Percentiles rank a stretch among this genome's conserved stretches.
phyloP scores from a whole-genome alignment of 306 rosid genomes.

The Rosa multiflora region DNA sequence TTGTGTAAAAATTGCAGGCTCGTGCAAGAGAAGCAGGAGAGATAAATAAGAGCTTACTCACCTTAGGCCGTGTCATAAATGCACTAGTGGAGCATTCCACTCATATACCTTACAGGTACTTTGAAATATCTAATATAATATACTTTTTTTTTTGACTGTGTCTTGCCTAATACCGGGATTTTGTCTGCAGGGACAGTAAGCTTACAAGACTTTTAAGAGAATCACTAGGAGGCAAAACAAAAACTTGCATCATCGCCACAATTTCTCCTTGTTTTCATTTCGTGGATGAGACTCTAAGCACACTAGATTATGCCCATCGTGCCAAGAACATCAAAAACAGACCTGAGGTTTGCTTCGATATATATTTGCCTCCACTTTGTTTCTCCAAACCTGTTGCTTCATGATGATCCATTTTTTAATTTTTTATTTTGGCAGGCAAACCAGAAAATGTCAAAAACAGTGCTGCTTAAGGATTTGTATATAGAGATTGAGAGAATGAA shows the following conservation, averaged over 20 bases:
- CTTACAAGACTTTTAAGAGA: slow-evolving; percentile 92
- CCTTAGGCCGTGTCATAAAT: slow-evolving; percentile 94
- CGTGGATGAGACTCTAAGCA: slow-evolving; percentile 92
- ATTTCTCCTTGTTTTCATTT: slow-evolving; percentile 78
- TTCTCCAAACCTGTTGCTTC: slow-evolving; percentile 6
- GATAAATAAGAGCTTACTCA: slow-evolving; percentile 97
- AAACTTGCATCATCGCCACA: slow-evolving; percentile 94
- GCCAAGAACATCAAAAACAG: slow-evolving; percentile 88
- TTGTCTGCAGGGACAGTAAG: slow-evolving; percentile 80
- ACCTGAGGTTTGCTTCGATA: slow-evolving; percentile 74
- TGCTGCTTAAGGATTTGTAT: slow-evolving; percentile 83
- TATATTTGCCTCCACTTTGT: slow-evolving; percentile 12
- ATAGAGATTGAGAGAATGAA: slow-evolving; percentile 86
- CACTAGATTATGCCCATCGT: slow-evolving; percentile 90
- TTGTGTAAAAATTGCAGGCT: slow-evolving; percentile 48
- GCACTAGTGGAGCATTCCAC: slow-evolving; percentile 92
- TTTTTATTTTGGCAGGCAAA: slow-evolving; percentile 57
- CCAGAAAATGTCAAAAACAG: slow-evolving; percentile 88
- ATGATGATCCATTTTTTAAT: slow-evolving; percentile 6
- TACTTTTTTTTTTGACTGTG: background rate
- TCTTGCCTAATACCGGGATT: background rate
- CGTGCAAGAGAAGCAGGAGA: slow-evolving; percentile 99
- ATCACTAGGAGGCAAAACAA: slow-evolving; percentile 97
- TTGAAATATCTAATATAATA: slow-evolving; percentile 8
- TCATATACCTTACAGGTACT: slow-evolving; percentile 91